Evolutionary conservation across 1,284 basidiomycete genomes (phyloP).

Genomic region (Heliocybe sulcata): DNA sequence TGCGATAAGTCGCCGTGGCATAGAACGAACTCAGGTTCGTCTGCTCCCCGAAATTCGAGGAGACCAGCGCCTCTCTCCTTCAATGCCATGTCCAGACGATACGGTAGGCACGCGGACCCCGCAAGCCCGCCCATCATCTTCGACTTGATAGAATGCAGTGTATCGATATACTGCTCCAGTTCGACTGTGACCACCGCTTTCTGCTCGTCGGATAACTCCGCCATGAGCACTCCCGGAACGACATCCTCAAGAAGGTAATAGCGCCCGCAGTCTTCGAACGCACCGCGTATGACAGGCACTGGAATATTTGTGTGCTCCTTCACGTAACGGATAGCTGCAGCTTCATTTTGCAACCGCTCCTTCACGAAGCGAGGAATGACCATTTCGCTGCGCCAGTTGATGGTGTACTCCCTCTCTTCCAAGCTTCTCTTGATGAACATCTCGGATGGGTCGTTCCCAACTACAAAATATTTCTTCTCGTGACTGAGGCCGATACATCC

Average conservation of each 20-base stretch:
- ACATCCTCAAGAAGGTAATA: too few relatives aligned
- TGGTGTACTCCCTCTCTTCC: background rate
- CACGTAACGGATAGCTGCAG: background rate
- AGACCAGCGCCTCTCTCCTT: background rate
- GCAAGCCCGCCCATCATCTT: background rate
- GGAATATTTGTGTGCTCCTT: conserved; percentile 1
- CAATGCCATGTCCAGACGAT: background rate
- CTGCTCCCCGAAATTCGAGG: background rate
- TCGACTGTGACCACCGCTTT: background rate
- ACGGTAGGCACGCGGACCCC: background rate
- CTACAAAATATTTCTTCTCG: conserved; percentile 3
- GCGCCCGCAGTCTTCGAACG: too few relatives aligned
- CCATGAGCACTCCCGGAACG: background rate
- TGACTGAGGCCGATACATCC: background rate
- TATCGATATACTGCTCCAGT: background rate
- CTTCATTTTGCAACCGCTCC: conserved; percentile 1
- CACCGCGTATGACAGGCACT: conserved; percentile 1
- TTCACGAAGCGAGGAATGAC: background rate
- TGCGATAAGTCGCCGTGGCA: conserved; percentile 7
- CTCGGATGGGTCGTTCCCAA: background rate
- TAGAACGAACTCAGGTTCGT: conserved; percentile 2
- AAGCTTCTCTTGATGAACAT: background rate
- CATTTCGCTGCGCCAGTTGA: background rate
- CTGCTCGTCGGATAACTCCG: background rate
- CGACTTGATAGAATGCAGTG: background rate